Base-by-base conservation (phyloP, 176 grass and related monocot genomes). In the Microstegium vimineum region DNA sequence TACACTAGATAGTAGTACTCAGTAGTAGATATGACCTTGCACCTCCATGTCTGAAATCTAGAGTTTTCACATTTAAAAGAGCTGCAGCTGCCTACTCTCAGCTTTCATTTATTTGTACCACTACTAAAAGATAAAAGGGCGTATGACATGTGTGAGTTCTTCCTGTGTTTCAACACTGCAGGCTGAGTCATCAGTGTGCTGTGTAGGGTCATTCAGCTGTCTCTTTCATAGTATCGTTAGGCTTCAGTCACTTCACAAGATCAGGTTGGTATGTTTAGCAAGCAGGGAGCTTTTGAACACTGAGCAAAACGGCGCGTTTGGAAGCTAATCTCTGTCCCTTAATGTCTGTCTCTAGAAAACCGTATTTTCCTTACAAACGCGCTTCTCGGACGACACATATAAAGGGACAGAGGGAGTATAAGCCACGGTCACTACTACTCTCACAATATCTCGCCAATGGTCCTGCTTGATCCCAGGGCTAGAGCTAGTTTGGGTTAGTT, bases 141-240 rank as follows among this genome's bases (percentile, higher is more conserved):
- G 11, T 28, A 33, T 66, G 31, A 78, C 13, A 47, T 33, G 26
- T 26, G 33, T 66, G 43, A 34, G 41, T n/a, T n/a, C 18, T 23
- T 17, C 64, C 18, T 67, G 27, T 67, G 31, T 78, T 45, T 57
- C 62, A 28, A 62, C 52, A 25, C 68, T 66, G 17, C 27, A 37
- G 20, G 26, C 28, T 84, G 16, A 13, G 30, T 23, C 65, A 41
- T 73, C 28, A 45, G 70, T 65, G 3, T 76, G 54, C 51, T 76
- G 37, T 65, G 6, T 76, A 65, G 70, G 76, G 71, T 65, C 78
- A 78, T 45, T 77, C 16, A 59, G 12, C 30, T 82, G 43, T 86
- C 83, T 78, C 66, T 86, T 72, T 86, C 73, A n/a, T 65, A 72
- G 17, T 81, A 26, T 25, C 78, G n/a, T 65, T 78, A 46, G 78